A percentile compares a stretch with the other conserved stretches of the same genome.
Conservation (phyloP, 768 basidiomycete species). For the Naganishia vaughanmartiniae region DNA sequence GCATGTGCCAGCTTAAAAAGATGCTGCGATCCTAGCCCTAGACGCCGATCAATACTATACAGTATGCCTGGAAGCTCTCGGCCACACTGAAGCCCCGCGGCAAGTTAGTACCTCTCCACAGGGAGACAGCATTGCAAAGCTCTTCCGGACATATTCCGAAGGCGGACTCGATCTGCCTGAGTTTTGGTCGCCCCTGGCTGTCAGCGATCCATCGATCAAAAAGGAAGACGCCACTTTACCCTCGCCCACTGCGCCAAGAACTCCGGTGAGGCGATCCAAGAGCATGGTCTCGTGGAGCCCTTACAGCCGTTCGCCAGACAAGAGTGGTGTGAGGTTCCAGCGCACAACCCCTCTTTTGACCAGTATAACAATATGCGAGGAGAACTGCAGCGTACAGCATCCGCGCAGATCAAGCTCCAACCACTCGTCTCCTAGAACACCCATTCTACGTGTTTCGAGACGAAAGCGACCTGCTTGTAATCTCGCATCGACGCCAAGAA, state of each 20-base stretch:
- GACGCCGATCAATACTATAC: slow-evolving; percentile 19
- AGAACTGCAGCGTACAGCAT: neutral
- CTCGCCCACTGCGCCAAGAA: neutral
- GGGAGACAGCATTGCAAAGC: slow-evolving; percentile 14
- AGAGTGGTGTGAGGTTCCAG: neutral
- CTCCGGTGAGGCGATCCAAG: slow-evolving; percentile 1
- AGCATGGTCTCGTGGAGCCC: slow-evolving; percentile 13
- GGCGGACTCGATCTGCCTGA: slow-evolving; percentile 12
- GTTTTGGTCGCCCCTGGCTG: slow-evolving; percentile 4
- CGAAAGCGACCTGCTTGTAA: neutral
- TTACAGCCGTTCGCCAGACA: neutral
- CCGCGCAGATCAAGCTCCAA: neutral
- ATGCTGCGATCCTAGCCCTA: slow-evolving; percentile 10
- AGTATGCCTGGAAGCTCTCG: slow-evolving; percentile 26
- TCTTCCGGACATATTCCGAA: slow-evolving; percentile 17
- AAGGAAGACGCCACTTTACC: slow-evolving; percentile 2
- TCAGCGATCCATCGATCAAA: neutral
- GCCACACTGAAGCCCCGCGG: neutral
- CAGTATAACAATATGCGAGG: neutral
- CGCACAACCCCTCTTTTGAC: neutral
- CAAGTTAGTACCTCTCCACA: neutral
- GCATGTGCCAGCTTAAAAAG: too few species aligned
- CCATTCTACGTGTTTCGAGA: slow-evolving; percentile 11
- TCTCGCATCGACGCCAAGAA: neutral
- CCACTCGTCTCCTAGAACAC: neutral